Evolutionary conservation across 2,329 filamentous ascomycete species (phyloP), one percentile per base, ranked within the genome.

Genomic region (Blumeria graminis): DNA sequence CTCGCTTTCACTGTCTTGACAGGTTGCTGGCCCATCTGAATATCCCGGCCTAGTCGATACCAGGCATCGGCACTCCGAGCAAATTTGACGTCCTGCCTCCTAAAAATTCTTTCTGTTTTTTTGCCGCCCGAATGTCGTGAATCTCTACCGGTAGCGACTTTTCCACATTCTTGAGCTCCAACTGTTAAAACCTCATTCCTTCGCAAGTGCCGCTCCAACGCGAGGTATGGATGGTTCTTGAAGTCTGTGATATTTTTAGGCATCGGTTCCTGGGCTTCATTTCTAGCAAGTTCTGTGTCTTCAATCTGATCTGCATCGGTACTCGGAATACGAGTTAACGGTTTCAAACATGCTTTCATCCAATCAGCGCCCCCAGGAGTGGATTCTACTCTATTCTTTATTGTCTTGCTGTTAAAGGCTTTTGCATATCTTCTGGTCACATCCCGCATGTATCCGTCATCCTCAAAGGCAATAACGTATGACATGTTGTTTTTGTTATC

Each of bases 341-440:
- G 65, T 58, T 69, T 70, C 67, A 81, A 69, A 0, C 72, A 71
- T 55, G 68, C 72, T 3, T 68, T 69, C 74, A 76, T 79, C 78
- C 78, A 81, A 56, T 64, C 64, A 9, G 70, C 70, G 0, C 71
- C 75, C 9, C 70, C 63, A 61, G 74, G 68, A 71, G 72, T 48
- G 66, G 73, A 58, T 57, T 96, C 92, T 1, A 98, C 76, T n/a
- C 92, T 80, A 58, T 77, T 69, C 60, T 81, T 87, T 22, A 86
- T 77, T 0, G 89, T 94, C 69, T 96, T 96, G 22, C 89, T 85
- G 62, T 88, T 92, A 69, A 84, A 96, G 0, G 83, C 82, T 67
- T 92, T 93, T 1, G 81, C 76, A 65, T 98, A 98, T 14, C 92
- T 79, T 56, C 80, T 76, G 0, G 92, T 98, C 0, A 98, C 86